A percentile compares a stretch with the other conserved stretches of the same genome.
Conservation (phyloP, 1,139 yeast genomes). For the Meyerozyma guilliermondii region DNA sequence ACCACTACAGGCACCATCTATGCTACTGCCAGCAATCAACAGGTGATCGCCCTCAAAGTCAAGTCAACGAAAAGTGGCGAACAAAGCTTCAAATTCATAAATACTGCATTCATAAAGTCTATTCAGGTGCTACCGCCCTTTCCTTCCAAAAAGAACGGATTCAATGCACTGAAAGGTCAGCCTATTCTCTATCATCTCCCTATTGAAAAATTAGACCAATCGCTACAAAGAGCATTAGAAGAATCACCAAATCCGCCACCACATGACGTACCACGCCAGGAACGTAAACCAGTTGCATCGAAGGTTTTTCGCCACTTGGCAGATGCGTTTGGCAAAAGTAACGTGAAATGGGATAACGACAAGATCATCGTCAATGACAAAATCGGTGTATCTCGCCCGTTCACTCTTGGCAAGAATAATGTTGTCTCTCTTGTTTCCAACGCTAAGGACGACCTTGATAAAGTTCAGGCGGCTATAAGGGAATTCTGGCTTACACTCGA, state of each 20-base stretch:
- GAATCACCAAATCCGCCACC: neutral
- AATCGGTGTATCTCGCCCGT: slow-evolving; percentile 24
- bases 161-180: slow-evolving; percentile 6
- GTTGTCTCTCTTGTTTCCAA: slow-evolving; percentile 21
- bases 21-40: slow-evolving; percentile 41
- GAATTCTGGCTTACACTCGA: slow-evolving; percentile 54
- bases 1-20: slow-evolving; percentile 57
- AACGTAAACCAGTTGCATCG: slow-evolving; percentile 11
- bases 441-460: slow-evolving; percentile 31
- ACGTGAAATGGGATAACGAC: slow-evolving; percentile 21
- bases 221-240: slow-evolving; percentile 7
- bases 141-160: slow-evolving; percentile 13
- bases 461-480: slow-evolving; percentile 50
- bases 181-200: slow-evolving; percentile 8
- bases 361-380: slow-evolving; percentile 21
- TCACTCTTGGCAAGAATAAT: slow-evolving; percentile 21
- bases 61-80: slow-evolving; percentile 15
- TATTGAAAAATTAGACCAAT: slow-evolving; percentile 15
- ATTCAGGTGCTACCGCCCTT: slow-evolving; percentile 36
- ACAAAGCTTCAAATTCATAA: slow-evolving; percentile 47
- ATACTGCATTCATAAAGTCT: slow-evolving; percentile 53
- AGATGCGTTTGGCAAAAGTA: slow-evolving; percentile 17
- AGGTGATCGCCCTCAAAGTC: slow-evolving; percentile 18
- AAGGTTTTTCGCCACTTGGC: slow-evolving; percentile 18
- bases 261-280: neutral